phyloP scores from a whole-genome alignment of 768 basidiomycete genomes.

The Serpula lacrymans region DNA sequence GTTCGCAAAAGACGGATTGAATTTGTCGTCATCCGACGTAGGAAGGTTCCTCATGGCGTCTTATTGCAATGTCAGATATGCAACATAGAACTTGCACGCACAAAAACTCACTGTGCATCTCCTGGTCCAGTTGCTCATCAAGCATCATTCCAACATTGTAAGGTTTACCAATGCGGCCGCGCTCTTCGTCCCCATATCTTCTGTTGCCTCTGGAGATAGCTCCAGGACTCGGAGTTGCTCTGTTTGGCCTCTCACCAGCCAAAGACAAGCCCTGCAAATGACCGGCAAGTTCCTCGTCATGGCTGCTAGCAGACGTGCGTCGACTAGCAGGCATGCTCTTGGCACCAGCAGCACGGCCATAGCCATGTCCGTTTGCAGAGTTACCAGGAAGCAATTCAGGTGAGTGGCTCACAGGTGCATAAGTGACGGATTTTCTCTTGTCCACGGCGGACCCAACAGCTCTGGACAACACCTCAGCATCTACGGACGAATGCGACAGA shows the following conservation, averaged over 20 bases:
- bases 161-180: conserved; percentile 52
- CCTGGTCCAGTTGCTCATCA: conserved; percentile 90
- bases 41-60: conserved; percentile 88
- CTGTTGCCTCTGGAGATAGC: conserved; percentile 48
- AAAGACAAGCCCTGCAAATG: conserved; percentile 74
- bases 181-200: conserved; percentile 58
- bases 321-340: conserved; percentile 94
- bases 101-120: conserved; percentile 79
- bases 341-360: conserved; percentile 67
- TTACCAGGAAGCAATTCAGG: conserved; percentile 55
- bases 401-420: conserved; percentile 74
- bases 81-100: not conserved
- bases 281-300: conserved; percentile 77
- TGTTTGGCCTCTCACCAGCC: conserved; percentile 55
- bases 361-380: conserved; percentile 46
- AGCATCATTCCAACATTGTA: conserved; percentile 89
- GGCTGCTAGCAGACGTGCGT: conserved; percentile 83
- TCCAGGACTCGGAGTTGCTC: conserved; percentile 53
- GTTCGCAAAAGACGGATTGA: conserved; percentile 53
- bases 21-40: conserved; percentile 90
- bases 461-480: conserved; percentile 60
- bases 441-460: conserved; percentile 69
- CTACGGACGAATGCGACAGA: conserved; percentile 50
- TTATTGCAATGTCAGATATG: conserved; percentile 27
- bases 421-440: conserved; percentile 86